phyloP scores from a whole-genome alignment of 2,329 filamentous ascomycete species.

The Emmonsiellopsis sp. region DNA sequence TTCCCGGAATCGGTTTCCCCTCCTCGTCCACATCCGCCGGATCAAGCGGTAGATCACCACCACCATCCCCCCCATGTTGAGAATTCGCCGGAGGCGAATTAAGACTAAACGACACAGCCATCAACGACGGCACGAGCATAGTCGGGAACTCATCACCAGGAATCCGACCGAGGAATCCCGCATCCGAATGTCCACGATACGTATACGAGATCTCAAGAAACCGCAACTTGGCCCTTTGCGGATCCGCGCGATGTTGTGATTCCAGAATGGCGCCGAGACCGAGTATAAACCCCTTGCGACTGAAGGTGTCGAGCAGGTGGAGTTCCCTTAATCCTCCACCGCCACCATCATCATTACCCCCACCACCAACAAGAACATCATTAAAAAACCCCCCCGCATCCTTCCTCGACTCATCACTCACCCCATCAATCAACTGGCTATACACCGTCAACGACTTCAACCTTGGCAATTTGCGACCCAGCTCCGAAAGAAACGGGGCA shows the following conservation, averaged over 20 bases:
- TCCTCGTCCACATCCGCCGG: slow-evolving; percentile 10
- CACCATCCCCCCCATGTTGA: slow-evolving; percentile 13
- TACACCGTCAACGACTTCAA: slow-evolving; percentile 38
- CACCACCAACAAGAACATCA: neutral
- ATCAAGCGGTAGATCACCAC: slow-evolving; percentile 14
- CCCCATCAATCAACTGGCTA: slow-evolving; percentile 38
- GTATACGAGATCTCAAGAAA: slow-evolving; percentile 41
- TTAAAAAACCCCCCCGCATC: slow-evolving; percentile 37
- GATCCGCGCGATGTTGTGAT: slow-evolving; percentile 2
- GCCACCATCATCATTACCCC: slow-evolving; percentile 15
- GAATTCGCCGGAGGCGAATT: slow-evolving; percentile 23
- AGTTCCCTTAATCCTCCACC: slow-evolving; percentile 29
- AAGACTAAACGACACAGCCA: slow-evolving; percentile 29
- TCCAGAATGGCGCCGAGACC: slow-evolving; percentile 18
- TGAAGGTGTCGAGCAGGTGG: slow-evolving; percentile 42
- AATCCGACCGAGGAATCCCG: slow-evolving; percentile 34
- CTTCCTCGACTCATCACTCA: slow-evolving; percentile 26
- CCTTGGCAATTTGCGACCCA: slow-evolving; percentile 33
- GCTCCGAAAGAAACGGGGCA: slow-evolving; percentile 32
- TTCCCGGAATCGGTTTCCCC: slow-evolving; percentile 6
- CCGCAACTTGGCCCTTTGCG: slow-evolving; percentile 19
- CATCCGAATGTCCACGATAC: slow-evolving; percentile 35
- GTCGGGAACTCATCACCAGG: slow-evolving; percentile 27
- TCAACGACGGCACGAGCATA: slow-evolving; percentile 28
- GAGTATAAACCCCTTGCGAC: slow-evolving; percentile 32